Conservation (phyloP, 169 alveolate species). For the Theileria orientalis region DNA sequence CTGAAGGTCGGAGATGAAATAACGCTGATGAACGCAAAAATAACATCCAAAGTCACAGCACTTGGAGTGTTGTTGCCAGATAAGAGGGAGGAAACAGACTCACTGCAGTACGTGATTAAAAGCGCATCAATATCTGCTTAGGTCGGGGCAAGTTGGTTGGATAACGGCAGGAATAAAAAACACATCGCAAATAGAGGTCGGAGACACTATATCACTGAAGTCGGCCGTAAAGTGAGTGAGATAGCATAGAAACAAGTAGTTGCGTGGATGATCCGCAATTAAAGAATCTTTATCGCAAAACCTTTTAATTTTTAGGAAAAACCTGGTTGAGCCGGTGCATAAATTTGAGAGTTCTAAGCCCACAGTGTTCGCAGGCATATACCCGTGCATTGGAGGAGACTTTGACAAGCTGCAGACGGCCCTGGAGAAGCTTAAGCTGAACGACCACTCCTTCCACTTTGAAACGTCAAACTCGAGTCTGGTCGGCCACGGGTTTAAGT, state of each 20-base stretch:
- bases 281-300: too few species aligned
- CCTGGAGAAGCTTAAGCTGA: conserved; percentile 82
- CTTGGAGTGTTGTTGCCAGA: conserved; percentile 74
- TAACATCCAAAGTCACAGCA: conserved; percentile 59
- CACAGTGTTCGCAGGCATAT: conserved; percentile 89
- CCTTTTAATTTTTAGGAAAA: conserved; percentile 25
- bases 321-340: conserved; percentile 38
- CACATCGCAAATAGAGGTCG: conserved; percentile 76
- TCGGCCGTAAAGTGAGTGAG: conserved; percentile 31
- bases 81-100: conserved; percentile 52
- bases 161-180: conserved; percentile 52
- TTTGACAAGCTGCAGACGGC: conserved; percentile 71
- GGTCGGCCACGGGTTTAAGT: conserved; percentile 90
- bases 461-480: conserved; percentile 84
- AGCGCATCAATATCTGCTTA: background rate
- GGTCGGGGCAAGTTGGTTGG: conserved; percentile 70
- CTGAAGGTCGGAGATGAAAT: conserved; percentile 68
- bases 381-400: conserved; percentile 82
- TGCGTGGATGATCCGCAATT: too few species aligned
- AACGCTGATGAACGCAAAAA: conserved; percentile 57
- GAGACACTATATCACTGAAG: conserved; percentile 78
- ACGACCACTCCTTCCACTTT: conserved; percentile 86
- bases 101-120: conserved; percentile 15
- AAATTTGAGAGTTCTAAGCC: conserved; percentile 76
- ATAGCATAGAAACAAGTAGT: background rate